Evolutionary conservation across 805 yeast species (phyloP), one percentile per base, ranked within the genome.

Genomic region (Candida odintsovae): DNA sequence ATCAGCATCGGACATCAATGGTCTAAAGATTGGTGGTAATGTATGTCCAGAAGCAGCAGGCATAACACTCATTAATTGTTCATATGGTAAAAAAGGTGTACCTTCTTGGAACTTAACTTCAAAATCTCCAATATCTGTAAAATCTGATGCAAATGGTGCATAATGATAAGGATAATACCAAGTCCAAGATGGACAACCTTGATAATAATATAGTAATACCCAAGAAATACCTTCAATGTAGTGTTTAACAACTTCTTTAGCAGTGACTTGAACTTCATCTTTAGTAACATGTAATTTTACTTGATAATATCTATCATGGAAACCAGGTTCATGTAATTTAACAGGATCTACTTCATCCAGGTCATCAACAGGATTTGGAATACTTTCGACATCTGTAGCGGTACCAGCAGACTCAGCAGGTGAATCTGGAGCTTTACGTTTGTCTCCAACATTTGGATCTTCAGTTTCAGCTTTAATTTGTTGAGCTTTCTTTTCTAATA

Each of bases 91-190:
- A 67, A 90, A 90, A 12, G 98, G 97, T 46, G 73, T 71, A 8
- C 96, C 96, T 38, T 63, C 58, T 10, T 73, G 72, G 58, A 90
- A 88, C 26, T 69, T 66, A 18, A 89, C 72, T 1, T 80, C 70
- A 15, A 82, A 61, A 8, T 72, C 77, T 20, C 65, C 57, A 20
- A 77, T 54, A 21, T 80, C 77, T 2, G 65, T 71, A 58, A 94
- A 86, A 64, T 94, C 99, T 6, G 83, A 76, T 0, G 97, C 98
- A 73, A 94, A 90, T 20, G 99, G 99, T 0, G 99, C 98, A 68
- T 94, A 95, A 62, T 94, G 98, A 63, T 83, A 92, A 0, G 98
- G 99, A 58, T 84, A 94, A 65, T 80, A 94, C 99, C 99, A 94
- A 46, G 83, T 83, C 99, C 99, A 94, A 0, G 98, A 92, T 0